Evolutionary conservation across 2,329 filamentous ascomycete genomes (phyloP).

Genomic region (Xylariaceae sp.): DNA sequence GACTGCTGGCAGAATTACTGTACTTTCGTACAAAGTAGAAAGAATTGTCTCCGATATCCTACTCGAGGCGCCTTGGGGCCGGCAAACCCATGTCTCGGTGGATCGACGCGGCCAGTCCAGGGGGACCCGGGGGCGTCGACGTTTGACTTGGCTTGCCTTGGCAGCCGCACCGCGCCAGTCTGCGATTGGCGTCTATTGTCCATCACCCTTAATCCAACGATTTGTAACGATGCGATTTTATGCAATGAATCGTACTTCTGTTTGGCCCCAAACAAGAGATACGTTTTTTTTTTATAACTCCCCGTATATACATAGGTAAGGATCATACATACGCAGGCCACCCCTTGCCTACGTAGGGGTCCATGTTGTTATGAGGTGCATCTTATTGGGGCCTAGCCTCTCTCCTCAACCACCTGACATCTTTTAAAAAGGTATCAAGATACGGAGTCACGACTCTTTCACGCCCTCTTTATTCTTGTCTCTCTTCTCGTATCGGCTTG

Average conservation of each 20-base stretch:
- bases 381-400: slow-evolving; percentile 3
- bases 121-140: too few species aligned
- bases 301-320: slow-evolving; percentile 9
- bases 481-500: slow-evolving; percentile 1
- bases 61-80: slow-evolving; percentile 3
- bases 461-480: background rate
- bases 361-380: slow-evolving; percentile 10
- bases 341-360: slow-evolving; percentile 20
- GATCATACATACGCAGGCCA: slow-evolving; percentile 4
- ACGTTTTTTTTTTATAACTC: slow-evolving; percentile 4
- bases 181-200: background rate
- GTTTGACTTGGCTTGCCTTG: slow-evolving; percentile 30
- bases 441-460: background rate
- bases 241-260: too few species aligned
- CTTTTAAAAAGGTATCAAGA: slow-evolving; percentile 11
- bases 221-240: slow-evolving; percentile 11
- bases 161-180: slow-evolving; percentile 1
- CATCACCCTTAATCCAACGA: background rate
- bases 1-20: slow-evolving; percentile 12
- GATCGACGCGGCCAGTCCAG: slow-evolving; percentile 26
- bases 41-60: background rate
- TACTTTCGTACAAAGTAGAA: slow-evolving; percentile 10
- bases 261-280: slow-evolving; percentile 15
- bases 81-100: slow-evolving; percentile 15
- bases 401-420: slow-evolving; percentile 4